Conservation (phyloP, 805 yeast genomes). For the Teunomyces tritomae region DNA sequence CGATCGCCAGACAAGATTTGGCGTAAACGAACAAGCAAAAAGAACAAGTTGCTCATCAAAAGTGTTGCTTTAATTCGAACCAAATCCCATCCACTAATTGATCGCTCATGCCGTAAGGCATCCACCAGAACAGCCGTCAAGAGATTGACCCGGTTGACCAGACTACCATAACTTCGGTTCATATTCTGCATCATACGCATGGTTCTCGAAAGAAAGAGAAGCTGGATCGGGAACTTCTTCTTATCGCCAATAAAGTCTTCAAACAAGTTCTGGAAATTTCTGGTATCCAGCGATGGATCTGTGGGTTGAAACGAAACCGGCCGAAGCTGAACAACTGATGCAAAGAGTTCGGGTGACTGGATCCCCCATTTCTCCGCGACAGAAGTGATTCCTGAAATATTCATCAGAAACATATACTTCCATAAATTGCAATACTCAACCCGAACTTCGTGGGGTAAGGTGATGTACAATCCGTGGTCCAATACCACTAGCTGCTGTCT, state of each 20-base stretch:
- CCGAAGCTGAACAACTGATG: slow-evolving; percentile 52
- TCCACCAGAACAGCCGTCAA: slow-evolving; percentile 56
- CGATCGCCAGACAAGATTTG: slow-evolving; percentile 33
- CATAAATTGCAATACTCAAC: slow-evolving; percentile 60
- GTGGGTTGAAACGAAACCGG: slow-evolving; percentile 19
- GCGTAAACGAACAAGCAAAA: slow-evolving; percentile 28
- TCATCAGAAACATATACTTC: slow-evolving; percentile 56
- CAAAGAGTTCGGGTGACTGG: slow-evolving; percentile 59
- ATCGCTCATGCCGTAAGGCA: slow-evolving; percentile 10
- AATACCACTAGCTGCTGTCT: slow-evolving; percentile 61
- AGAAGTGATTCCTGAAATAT: slow-evolving; percentile 44
- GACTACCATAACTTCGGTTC: slow-evolving; percentile 64
- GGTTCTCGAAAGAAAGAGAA: slow-evolving; percentile 64
- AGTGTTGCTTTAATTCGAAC: slow-evolving; percentile 20
- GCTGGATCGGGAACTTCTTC: slow-evolving; percentile 61
- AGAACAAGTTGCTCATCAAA: slow-evolving; percentile 29
- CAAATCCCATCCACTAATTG: background rate
- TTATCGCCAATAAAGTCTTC: slow-evolving; percentile 58
- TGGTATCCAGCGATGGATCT: slow-evolving; percentile 15
- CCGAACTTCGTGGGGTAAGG: slow-evolving; percentile 49
- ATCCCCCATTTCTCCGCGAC: slow-evolving; percentile 68
- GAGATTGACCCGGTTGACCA: slow-evolving; percentile 68
- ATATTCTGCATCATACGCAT: slow-evolving; percentile 74
- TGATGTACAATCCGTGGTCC: slow-evolving; percentile 73
- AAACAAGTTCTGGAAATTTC: slow-evolving; percentile 46